Conservation (phyloP, 2,329 filamentous ascomycete species). For the Ophiocordyceps camponoti-leonardi region DNA sequence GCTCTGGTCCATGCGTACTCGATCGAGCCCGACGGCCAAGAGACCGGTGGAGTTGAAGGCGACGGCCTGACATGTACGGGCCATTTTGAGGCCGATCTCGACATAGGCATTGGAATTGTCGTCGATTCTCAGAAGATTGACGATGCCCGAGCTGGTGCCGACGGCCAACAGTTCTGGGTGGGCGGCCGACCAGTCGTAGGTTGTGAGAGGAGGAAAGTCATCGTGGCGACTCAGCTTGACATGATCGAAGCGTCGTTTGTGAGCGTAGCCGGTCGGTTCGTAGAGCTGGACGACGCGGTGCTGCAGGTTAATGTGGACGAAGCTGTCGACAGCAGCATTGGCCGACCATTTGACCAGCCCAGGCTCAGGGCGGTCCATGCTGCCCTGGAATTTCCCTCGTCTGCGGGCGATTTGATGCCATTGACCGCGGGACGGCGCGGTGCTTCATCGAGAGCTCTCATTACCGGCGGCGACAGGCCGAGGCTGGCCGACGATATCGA, state of each 20-base stretch:
- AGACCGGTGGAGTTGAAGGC: constrained; percentile 58
- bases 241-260: constrained; percentile 39
- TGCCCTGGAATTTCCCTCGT: background rate
- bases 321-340: constrained; percentile 38
- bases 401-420: background rate
- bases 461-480: too few relatives aligned
- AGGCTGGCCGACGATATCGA: background rate
- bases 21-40: constrained; percentile 63
- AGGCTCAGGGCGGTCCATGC: constrained; percentile 41
- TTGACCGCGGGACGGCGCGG: background rate
- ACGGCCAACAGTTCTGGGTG: constrained; percentile 53
- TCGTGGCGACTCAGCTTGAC: constrained; percentile 39
- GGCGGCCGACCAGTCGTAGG: constrained; percentile 49
- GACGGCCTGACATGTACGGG: constrained; percentile 65
- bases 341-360: constrained; percentile 52
- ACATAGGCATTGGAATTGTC: constrained; percentile 48
- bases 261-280: constrained; percentile 41
- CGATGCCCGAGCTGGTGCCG: constrained; percentile 58
- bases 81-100: constrained; percentile 55
- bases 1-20: constrained; percentile 66
- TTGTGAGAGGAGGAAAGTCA: constrained; percentile 45
- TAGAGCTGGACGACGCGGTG: constrained; percentile 46
- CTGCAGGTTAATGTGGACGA: constrained; percentile 48
- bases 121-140: constrained; percentile 57
- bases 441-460: background rate